These are phyloP conservation scores for Talaromyces ruber DNA, from an alignment of 495 filamentous ascomycete species.

Conservation along the genomic window DNA sequence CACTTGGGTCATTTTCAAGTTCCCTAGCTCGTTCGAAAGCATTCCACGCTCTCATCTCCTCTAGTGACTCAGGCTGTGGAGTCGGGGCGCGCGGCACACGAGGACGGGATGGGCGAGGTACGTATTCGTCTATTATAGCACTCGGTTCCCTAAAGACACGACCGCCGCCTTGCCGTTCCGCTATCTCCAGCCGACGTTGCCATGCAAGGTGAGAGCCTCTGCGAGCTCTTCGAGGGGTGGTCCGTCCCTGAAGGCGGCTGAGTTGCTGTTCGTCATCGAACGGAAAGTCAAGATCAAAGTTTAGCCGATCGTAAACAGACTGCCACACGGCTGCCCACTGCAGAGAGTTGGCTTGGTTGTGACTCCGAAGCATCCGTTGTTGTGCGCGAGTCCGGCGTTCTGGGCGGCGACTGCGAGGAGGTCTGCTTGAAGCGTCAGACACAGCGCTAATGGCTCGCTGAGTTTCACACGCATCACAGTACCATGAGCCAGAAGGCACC, in stretches of 20 bases:
- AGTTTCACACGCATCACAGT: conserved; percentile 66
- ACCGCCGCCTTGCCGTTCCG: conserved; percentile 68
- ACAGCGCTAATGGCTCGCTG: conserved; percentile 36
- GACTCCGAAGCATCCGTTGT: conserved; percentile 30
- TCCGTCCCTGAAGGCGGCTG: conserved; percentile 39
- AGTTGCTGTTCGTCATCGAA: conserved; percentile 61
- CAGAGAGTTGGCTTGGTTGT: conserved; percentile 36
- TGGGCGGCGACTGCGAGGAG: conserved; percentile 23
- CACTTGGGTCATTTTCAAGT: conserved; percentile 44
- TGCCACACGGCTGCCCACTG: conserved; percentile 65
- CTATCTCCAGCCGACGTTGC: conserved; percentile 73
- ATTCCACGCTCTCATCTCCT: conserved; percentile 82
- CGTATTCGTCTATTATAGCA: conserved; percentile 39
- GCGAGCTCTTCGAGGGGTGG: conserved; percentile 54
- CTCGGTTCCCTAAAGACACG: conserved; percentile 60
- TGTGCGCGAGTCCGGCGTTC: conserved; percentile 44
- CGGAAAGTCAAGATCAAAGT: conserved; percentile 82
- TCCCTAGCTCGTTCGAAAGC: conserved; percentile 77
- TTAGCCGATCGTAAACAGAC: conserved; percentile 53
- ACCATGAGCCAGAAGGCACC: conserved; percentile 72
- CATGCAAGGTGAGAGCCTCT: conserved; percentile 60
- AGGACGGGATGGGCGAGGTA: conserved; percentile 33
- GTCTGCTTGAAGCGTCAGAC: conserved; percentile 21
- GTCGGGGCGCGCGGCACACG: conserved; percentile 36
- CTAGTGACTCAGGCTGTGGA: conserved; percentile 58